A percentile compares a stretch with the other conserved stretches of the same genome.
phyloP scores from a whole-genome alignment of 148 eudicot genomes.

The Oxyria digyna region DNA sequence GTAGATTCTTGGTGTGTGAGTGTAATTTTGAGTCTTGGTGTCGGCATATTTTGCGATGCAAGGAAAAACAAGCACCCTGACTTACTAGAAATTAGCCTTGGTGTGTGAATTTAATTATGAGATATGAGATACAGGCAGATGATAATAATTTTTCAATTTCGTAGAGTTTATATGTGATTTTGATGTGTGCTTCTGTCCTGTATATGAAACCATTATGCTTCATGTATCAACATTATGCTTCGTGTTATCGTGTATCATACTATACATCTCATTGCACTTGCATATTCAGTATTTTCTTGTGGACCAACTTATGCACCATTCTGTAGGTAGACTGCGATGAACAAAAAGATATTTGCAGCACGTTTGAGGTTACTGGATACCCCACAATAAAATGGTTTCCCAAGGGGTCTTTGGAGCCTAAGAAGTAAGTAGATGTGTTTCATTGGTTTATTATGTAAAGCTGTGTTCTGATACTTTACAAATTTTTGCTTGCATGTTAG shows the following conservation, averaged over 20 bases:
- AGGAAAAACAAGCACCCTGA: background rate
- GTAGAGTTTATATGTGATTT: background rate
- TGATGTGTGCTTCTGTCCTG: background rate
- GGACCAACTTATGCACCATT: no score
- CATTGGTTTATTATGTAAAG: no score
- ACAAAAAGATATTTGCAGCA: conserved; percentile 67
- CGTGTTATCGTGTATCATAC: background rate
- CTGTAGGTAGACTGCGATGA: conserved; percentile 94
- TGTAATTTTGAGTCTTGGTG: no score
- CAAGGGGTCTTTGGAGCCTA: conserved; percentile 91
- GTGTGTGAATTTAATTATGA: background rate
- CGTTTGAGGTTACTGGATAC: conserved; percentile 81
- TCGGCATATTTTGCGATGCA: background rate
- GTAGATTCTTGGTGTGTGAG: background rate
- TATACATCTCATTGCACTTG: background rate
- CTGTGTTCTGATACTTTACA: background rate
- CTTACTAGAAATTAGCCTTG: background rate
- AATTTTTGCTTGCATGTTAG: conserved; percentile 19
- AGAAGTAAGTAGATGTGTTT: conserved; percentile 43
- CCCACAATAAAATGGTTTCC: conserved; percentile 98
- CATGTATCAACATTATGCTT: background rate
- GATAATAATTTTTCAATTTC: background rate
- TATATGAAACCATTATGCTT: background rate
- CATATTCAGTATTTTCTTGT: background rate
- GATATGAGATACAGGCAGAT: background rate